Evolutionary conservation across 2,329 filamentous ascomycete genomes (phyloP).

Genomic region (Gaeumannomyces sp.): DNA sequence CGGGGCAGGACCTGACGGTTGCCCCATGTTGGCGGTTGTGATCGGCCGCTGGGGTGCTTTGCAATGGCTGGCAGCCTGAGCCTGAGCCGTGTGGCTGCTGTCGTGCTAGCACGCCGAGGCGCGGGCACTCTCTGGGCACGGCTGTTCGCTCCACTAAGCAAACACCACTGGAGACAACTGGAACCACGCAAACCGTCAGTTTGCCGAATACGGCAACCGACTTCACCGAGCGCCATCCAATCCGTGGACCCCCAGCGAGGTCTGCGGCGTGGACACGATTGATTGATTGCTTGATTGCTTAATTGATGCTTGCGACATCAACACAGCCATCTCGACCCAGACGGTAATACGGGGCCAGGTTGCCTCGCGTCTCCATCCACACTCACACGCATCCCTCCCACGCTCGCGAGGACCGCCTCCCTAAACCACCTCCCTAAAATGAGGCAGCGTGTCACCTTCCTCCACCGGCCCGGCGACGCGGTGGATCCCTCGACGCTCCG

Average conservation of each 20-base stretch:
- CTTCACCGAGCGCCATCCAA: background rate
- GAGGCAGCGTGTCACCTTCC: slow-evolving; percentile 75
- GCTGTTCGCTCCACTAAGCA: background rate
- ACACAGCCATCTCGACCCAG: too few relatives aligned
- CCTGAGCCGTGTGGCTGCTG: background rate
- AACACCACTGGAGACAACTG: background rate
- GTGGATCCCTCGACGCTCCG: slow-evolving; percentile 59
- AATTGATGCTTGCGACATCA: too few relatives aligned
- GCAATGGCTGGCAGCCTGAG: too few relatives aligned
- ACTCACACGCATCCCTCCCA: background rate
- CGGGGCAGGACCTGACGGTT: too few relatives aligned
- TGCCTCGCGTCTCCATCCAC: background rate
- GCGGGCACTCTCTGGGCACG: background rate
- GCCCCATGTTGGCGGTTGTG: too few relatives aligned
- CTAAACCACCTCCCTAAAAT: slow-evolving; percentile 37
- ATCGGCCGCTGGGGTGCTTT: too few relatives aligned
- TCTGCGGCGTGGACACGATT: background rate
- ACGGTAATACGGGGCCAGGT: too few relatives aligned
- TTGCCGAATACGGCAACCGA: background rate
- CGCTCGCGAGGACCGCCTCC: too few relatives aligned
- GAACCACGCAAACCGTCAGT: background rate
- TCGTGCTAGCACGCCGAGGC: too few relatives aligned
- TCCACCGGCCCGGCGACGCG: slow-evolving; percentile 57
- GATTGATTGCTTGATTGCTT: background rate
- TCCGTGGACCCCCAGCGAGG: too few relatives aligned